These are phyloP conservation scores for Rhynchospora tenuis DNA, from an alignment of 176 grass and related monocot genomes.

Conservation along the genomic window DNA sequence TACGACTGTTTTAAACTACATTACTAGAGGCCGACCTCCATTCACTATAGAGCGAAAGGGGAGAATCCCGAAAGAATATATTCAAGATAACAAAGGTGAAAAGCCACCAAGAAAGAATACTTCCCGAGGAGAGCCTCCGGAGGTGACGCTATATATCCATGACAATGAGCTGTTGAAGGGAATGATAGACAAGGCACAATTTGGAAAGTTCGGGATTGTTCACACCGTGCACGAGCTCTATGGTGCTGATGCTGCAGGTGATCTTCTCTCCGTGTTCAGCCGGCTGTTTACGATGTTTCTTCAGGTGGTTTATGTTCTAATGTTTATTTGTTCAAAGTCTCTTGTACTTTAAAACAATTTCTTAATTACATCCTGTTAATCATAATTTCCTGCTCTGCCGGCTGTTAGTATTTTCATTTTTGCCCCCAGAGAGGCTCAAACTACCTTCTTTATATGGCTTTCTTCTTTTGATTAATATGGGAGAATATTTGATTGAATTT, in stretches of 20 bases:
- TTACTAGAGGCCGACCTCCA: conserved; percentile 67
- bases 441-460: not conserved
- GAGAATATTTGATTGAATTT: not conserved
- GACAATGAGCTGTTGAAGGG: conserved; percentile 78
- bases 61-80: conserved; percentile 60
- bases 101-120: not conserved
- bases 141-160: conserved; percentile 38
- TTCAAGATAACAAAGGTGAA: conserved; percentile 23
- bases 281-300: conserved; percentile 87
- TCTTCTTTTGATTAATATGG: not conserved
- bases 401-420: not conserved
- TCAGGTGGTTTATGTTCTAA: conserved; percentile 47
- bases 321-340: not conserved
- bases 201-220: conserved; percentile 71
- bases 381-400: not conserved
- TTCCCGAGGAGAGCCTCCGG: conserved; percentile 14
- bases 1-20: conserved; percentile 78
- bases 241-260: conserved; percentile 68
- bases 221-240: conserved; percentile 91
- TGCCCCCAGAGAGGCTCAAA: not conserved
- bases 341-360: not conserved
- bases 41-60: conserved; percentile 64
- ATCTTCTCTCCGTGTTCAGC: conserved; percentile 76
- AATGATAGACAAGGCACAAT: conserved; percentile 93
- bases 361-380: not conserved